These are phyloP conservation scores for Geotrichum macrosporum DNA, from an alignment of 1,139 yeast genomes.

Conservation along the genomic window DNA sequence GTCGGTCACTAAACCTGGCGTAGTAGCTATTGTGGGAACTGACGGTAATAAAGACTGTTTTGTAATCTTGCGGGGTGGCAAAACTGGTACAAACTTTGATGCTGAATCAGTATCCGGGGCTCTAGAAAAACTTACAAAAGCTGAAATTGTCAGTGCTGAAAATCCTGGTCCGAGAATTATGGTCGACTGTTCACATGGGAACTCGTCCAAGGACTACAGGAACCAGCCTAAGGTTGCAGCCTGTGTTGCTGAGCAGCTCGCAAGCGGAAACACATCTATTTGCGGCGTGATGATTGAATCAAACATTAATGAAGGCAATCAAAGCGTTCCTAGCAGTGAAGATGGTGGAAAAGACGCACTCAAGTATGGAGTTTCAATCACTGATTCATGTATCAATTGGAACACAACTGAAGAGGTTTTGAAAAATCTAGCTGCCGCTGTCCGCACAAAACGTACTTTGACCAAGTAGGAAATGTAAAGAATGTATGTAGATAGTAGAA, in stretches of 20 bases:
- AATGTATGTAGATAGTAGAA: too few relatives aligned
- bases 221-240: slow-evolving; percentile 94
- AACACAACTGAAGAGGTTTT: slow-evolving; percentile 74
- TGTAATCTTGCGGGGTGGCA: slow-evolving; percentile 93
- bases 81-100: slow-evolving; percentile 85
- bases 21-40: slow-evolving; percentile 92
- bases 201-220: slow-evolving; percentile 80
- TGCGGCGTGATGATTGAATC: slow-evolving; percentile 98
- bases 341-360: slow-evolving; percentile 68
- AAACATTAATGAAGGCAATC: slow-evolving; percentile 86
- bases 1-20: slow-evolving; percentile 90
- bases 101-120: slow-evolving; percentile 66
- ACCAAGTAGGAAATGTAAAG: too few relatives aligned
- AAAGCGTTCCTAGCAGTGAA: slow-evolving; percentile 60
- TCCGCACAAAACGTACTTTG: slow-evolving; percentile 59
- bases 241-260: slow-evolving; percentile 69
- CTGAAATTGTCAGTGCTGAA: slow-evolving; percentile 48
- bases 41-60: slow-evolving; percentile 90
- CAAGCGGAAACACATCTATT: slow-evolving; percentile 68
- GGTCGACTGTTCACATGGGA: slow-evolving; percentile 98
- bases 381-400: slow-evolving; percentile 95
- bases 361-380: slow-evolving; percentile 88
- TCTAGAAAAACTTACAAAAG: slow-evolving; percentile 56
- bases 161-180: slow-evolving; percentile 59
- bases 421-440: slow-evolving; percentile 69